Percentiles rank a stretch among this genome's conserved stretches.
phyloP scores from a whole-genome alignment of 805 yeast species.

The Myxozyma kluyveri region DNA sequence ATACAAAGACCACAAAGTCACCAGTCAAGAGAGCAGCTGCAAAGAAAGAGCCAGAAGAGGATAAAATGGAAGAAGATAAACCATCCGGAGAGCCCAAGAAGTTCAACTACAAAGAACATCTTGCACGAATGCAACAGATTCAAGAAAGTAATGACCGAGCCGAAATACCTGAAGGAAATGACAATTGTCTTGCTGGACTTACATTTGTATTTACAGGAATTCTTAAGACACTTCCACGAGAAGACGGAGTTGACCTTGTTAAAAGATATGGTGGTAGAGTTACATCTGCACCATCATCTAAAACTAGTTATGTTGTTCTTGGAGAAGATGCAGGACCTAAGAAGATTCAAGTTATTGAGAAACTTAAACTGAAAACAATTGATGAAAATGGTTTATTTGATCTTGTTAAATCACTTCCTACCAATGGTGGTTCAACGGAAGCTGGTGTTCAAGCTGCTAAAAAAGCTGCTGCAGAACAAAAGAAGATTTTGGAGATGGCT shows the following conservation, averaged over 20 bases:
- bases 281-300: slow-evolving; percentile 70
- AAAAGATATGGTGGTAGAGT: slow-evolving; percentile 74
- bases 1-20: background rate
- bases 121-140: slow-evolving; percentile 8
- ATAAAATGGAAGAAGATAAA: background rate
- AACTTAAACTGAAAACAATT: slow-evolving; percentile 72
- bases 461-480: slow-evolving; percentile 69
- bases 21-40: background rate
- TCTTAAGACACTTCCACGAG: slow-evolving; percentile 74
- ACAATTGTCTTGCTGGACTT: slow-evolving; percentile 82
- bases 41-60: background rate
- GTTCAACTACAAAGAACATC: slow-evolving; percentile 16
- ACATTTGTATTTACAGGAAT: slow-evolving; percentile 93
- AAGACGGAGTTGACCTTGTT: slow-evolving; percentile 70
- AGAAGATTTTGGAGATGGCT: slow-evolving; percentile 50
- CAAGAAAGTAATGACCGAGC: slow-evolving; percentile 18
- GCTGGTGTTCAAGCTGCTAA: slow-evolving; percentile 69
- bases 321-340: slow-evolving; percentile 97
- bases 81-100: slow-evolving; percentile 4
- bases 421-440: slow-evolving; percentile 84
- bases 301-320: slow-evolving; percentile 82
- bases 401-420: slow-evolving; percentile 76
- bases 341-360: slow-evolving; percentile 78
- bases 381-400: slow-evolving; percentile 82
- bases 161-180: slow-evolving; percentile 70